Evolutionary conservation across 2,329 filamentous ascomycete genomes (phyloP), one percentile per base, ranked within the genome.

Genomic region (Ophiostoma pallidulum): DNA sequence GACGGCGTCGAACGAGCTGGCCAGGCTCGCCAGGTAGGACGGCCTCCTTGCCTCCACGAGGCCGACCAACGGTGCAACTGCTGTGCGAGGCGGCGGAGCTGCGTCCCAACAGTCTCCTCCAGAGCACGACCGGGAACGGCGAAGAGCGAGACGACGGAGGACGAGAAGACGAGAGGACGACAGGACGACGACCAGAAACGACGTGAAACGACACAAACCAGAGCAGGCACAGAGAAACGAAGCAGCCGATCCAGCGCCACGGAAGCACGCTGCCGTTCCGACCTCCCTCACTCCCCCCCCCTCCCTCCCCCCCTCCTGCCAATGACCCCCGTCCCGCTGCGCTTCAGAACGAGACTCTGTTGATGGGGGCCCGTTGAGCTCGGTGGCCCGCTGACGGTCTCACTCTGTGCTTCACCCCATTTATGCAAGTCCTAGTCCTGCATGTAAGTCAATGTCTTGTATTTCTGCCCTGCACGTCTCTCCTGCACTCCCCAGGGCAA

Each of bases 371-470:
- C 29, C 44, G 32, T 38, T 49, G 50, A 50, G 41, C 44, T 45
- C 20, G 38, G 45, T 43, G 47, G 39, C 45, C 45, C 32, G 32
- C 49, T 37, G 45, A 51, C 29, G 45, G 45, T 52, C 49, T 42
- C 22, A 35, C 22, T 29, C 45, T 50, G 47, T 51, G 42, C 49
- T 50, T 43, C 38, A 49, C 46, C 26, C 49, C 41, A 40, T 54
- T 53, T 59, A 60, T 61, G 58, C 56, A 54, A 55, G 52, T 52
- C 51, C 51, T 49, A 56, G 51, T 31, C 55, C 43, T 56, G 51
- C 51, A 53, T 57, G 60, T 62, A 59, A 60, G 60, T 60, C 50
- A 46, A 44, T 45, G 52, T 51, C 47, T 53, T 37, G 31, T 16
- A 24, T 29, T 19, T 37, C 20, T 45, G 31, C 29, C 36, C 36